Evolutionary conservation across 2,329 filamentous ascomycete species (phyloP).

Genomic region (Fusarium newnesense): DNA sequence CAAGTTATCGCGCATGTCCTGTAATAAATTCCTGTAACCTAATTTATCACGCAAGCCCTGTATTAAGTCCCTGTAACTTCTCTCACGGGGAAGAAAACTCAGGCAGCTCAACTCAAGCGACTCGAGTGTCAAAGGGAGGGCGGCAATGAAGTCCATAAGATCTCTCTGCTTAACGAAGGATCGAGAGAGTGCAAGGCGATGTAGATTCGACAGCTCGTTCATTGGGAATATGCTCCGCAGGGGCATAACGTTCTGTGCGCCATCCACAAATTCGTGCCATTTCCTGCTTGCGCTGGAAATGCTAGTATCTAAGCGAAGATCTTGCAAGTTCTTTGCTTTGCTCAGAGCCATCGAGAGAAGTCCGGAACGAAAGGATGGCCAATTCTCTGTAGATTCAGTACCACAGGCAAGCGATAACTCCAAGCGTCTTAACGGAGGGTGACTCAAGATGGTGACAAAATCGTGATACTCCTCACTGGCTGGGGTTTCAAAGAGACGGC

Average conservation of each 20-base stretch:
- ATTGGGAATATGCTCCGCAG: slow-evolving; percentile 47
- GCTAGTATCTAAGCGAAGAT: slow-evolving; percentile 36
- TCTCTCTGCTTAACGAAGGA: slow-evolving; percentile 46
- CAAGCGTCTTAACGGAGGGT: slow-evolving; percentile 3
- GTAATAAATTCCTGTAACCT: slow-evolving; percentile 4
- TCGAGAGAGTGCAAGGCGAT: slow-evolving; percentile 47
- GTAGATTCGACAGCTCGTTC: slow-evolving; percentile 42
- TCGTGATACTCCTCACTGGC: not conserved
- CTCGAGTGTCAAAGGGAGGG: slow-evolving; percentile 42
- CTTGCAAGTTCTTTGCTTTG: slow-evolving; percentile 32
- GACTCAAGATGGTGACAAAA: not conserved
- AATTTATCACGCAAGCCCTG: slow-evolving; percentile 2
- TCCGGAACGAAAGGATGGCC: not conserved
- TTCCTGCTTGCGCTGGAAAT: rapidly evolving
- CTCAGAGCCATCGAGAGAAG: not conserved
- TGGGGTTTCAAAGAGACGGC: not conserved
- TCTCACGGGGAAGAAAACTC: slow-evolving; percentile 29
- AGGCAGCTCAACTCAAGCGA: slow-evolving; percentile 50
- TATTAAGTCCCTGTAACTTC: slow-evolving; percentile 3
- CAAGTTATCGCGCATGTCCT: not conserved
- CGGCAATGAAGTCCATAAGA: slow-evolving; percentile 42
- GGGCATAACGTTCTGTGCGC: slow-evolving; percentile 11
- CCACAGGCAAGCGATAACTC: slow-evolving; percentile 5
- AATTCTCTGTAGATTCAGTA: rapidly evolving
- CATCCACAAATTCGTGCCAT: rapidly evolving